These are phyloP conservation scores for Truncatella angustata DNA, from an alignment of 2,329 filamentous ascomycete genomes.

Conservation along the genomic window DNA sequence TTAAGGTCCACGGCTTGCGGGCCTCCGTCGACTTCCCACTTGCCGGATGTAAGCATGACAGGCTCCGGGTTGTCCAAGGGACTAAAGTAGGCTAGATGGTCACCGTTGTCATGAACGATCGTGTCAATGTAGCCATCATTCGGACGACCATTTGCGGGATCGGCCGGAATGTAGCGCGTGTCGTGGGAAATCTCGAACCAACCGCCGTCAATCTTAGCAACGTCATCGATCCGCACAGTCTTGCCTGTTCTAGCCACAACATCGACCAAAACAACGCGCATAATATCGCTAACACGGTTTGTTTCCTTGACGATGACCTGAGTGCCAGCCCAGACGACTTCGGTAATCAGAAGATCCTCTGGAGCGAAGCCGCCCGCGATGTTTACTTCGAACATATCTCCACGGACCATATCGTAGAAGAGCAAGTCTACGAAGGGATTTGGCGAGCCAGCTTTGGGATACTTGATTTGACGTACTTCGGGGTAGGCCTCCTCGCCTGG, in stretches of 20 bases:
- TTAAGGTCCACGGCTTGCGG: constrained; percentile 82
- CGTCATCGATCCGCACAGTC: constrained; percentile 75
- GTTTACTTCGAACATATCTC: constrained; percentile 76
- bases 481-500: constrained; percentile 84
- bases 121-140: constrained; percentile 93
- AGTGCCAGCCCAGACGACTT: constrained; percentile 84
- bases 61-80: constrained; percentile 83
- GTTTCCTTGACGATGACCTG: constrained; percentile 88
- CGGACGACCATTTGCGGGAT: constrained; percentile 69
- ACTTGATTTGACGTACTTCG: constrained; percentile 89
- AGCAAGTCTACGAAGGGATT: constrained; percentile 87
- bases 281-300: constrained; percentile 88
- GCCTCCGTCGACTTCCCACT: constrained; percentile 88
- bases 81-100: constrained; percentile 91
- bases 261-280: constrained; percentile 85
- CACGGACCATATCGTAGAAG: constrained; percentile 81
- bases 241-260: constrained; percentile 70
- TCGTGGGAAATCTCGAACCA: constrained; percentile 95
- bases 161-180: constrained; percentile 82
- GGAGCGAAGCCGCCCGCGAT: constrained; percentile 76
- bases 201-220: constrained; percentile 84
- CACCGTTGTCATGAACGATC: constrained; percentile 79
- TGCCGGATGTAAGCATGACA: constrained; percentile 78
- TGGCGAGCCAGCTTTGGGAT: constrained; percentile 90
- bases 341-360: constrained; percentile 85